phyloP scores from a whole-genome alignment of 2,329 filamentous ascomycete genomes.

The Epichloe glyceriae region DNA sequence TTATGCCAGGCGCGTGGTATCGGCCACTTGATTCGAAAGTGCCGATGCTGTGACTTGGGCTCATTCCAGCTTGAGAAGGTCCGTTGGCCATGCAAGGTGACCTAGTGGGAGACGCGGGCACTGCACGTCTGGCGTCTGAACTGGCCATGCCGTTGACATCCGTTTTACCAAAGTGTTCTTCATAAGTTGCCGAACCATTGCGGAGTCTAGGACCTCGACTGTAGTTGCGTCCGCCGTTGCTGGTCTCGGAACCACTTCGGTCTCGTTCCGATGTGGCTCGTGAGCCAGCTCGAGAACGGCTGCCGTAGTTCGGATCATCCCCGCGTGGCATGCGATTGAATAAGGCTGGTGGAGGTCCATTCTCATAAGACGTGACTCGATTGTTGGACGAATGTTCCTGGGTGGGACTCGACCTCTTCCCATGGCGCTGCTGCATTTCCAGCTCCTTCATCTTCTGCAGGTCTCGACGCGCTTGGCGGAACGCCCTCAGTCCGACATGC shows the following conservation, averaged over 20 bases:
- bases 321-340: constrained; percentile 32
- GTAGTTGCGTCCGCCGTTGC: constrained; percentile 28
- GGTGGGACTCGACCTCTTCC: constrained; percentile 5
- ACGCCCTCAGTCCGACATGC: constrained; percentile 41
- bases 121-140: not conserved
- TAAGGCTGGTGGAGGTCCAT: constrained; percentile 29
- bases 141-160: not conserved
- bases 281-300: constrained; percentile 16
- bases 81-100: not conserved
- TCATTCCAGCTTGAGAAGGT: constrained; percentile 1
- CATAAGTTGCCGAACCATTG: constrained; percentile 24
- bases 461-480: constrained; percentile 44
- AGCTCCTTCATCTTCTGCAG: constrained; percentile 42
- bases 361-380: constrained; percentile 30
- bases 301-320: constrained; percentile 24
- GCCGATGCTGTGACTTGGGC: constrained; percentile 3
- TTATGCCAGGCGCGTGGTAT: constrained; percentile 2
- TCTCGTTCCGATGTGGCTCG: constrained; percentile 31
- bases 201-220: constrained; percentile 27
- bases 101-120: not conserved
- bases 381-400: constrained; percentile 15
- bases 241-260: constrained; percentile 42
- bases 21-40: constrained; percentile 14
- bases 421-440: constrained; percentile 32
- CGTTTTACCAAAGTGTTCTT: constrained; percentile 19